Conservation (phyloP, 73 alveolate genomes). For the Urostyla sp. region DNA sequence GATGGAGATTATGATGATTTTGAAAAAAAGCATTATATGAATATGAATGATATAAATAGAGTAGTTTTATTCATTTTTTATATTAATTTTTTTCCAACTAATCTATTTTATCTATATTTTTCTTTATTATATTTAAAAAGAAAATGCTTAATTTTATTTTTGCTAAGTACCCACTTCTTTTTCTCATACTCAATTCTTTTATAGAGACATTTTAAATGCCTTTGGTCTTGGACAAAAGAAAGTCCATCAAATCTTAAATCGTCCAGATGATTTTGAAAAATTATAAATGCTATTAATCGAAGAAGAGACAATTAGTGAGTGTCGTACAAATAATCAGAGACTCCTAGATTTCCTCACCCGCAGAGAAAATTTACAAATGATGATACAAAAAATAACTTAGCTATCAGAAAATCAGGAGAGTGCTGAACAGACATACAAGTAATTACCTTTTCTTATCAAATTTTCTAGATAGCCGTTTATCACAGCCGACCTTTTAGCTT, state of each 20-base stretch:
- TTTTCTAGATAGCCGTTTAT: slow-evolving; percentile 25
- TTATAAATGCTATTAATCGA: slow-evolving; percentile 7
- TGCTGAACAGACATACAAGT: slow-evolving; percentile 10
- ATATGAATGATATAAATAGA: too few species aligned
- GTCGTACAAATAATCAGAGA: slow-evolving; percentile 22
- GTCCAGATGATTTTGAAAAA: background rate
- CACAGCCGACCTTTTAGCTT: slow-evolving; percentile 19
- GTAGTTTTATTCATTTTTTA: too few species aligned
- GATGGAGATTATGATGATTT: background rate
- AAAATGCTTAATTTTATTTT: slow-evolving; percentile 37
- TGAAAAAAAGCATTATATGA: too few species aligned
- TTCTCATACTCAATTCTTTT: background rate
- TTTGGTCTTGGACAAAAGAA: slow-evolving; percentile 43
- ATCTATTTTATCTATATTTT: background rate
- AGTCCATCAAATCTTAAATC: background rate
- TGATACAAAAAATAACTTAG: slow-evolving; percentile 8
- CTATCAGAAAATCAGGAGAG: slow-evolving; percentile 12
- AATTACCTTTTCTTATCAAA: background rate
- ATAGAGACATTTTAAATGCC: slow-evolving; percentile 34
- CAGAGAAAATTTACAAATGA: slow-evolving; percentile 7
- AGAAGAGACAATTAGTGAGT: slow-evolving; percentile 34
- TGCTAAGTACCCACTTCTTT: slow-evolving; percentile 13
- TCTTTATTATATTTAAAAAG: background rate
- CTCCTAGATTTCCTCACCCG: slow-evolving; percentile 26
- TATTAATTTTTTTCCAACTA: too few species aligned